Conservation (phyloP, 2,329 filamentous ascomycete genomes). For the Cercospora sp. region DNA sequence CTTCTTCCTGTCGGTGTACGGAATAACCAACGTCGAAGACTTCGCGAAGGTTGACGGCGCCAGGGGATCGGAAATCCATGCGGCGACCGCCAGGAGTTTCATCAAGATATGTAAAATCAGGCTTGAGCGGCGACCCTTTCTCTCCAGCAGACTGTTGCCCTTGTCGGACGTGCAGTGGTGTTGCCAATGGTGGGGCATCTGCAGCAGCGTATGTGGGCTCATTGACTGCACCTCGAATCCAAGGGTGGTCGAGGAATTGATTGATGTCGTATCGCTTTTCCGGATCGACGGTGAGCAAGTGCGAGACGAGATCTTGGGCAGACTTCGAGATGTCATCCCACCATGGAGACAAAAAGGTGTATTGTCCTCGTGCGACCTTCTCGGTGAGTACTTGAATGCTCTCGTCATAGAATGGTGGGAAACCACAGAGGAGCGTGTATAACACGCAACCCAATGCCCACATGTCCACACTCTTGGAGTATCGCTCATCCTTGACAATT, state of each 20-base stretch:
- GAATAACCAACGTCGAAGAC: conserved; percentile 99
- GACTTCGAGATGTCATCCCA: conserved; percentile 98
- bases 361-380: conserved; percentile 95
- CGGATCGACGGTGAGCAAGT: conserved; percentile 90
- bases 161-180: conserved; percentile 61
- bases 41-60: conserved; percentile 90
- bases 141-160: conserved; percentile 42
- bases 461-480: conserved; percentile 99
- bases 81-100: conserved; percentile 63
- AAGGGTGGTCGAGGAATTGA: conserved; percentile 91
- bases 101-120: conserved; percentile 55
- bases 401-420: conserved; percentile 98
- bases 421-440: conserved; percentile 94
- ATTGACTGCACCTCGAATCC: conserved; percentile 70
- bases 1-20: conserved; percentile 94
- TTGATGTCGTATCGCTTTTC: conserved; percentile 92
- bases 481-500: conserved; percentile 97
- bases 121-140: conserved; percentile 47
- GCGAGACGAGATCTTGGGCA: conserved; percentile 89
- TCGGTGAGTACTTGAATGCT: conserved; percentile 96
- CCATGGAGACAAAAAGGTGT: conserved; percentile 97
- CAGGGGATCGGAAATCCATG: conserved; percentile 92
- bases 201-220: conserved; percentile 66
- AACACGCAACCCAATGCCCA: conserved; percentile 97
- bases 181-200: conserved; percentile 71